A percentile compares a stretch with the other conserved stretches of the same genome.
These are phyloP conservation scores for Diaporthe sp. DNA, from an alignment of 2,329 filamentous ascomycete genomes.

Conservation along the genomic window DNA sequence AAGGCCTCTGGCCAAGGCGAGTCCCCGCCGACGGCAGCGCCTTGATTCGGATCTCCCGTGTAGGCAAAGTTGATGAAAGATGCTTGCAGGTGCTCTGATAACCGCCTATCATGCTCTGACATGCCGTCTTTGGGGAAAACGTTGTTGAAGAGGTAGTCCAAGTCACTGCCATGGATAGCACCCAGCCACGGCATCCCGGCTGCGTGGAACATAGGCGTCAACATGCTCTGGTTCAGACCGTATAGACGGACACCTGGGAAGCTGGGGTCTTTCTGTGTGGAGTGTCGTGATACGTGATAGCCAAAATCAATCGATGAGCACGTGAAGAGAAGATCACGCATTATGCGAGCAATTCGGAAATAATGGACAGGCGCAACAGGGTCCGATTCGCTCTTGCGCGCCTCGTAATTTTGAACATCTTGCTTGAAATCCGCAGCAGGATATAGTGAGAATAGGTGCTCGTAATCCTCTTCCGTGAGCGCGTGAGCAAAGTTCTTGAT, in stretches of 20 bases:
- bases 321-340: slow-evolving; percentile 46
- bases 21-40: background rate
- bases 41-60: slow-evolving; percentile 42
- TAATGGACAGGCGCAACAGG: slow-evolving; percentile 44
- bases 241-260: slow-evolving; percentile 46
- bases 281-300: slow-evolving; percentile 39
- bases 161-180: slow-evolving; percentile 46
- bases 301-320: slow-evolving; percentile 47
- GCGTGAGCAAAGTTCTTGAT: slow-evolving; percentile 44
- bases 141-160: slow-evolving; percentile 47
- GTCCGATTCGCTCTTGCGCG: slow-evolving; percentile 43
- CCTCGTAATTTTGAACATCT: slow-evolving; percentile 44
- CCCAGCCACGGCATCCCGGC: slow-evolving; percentile 48
- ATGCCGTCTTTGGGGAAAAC: slow-evolving; percentile 44
- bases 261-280: slow-evolving; percentile 10
- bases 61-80: slow-evolving; percentile 48
- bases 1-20: slow-evolving; percentile 46
- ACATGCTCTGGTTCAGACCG: slow-evolving; percentile 50
- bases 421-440: slow-evolving; percentile 45
- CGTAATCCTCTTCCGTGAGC: slow-evolving; percentile 46
- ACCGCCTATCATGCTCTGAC: slow-evolving; percentile 40
- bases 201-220: slow-evolving; percentile 44
- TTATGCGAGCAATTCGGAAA: slow-evolving; percentile 45
- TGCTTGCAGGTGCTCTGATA: slow-evolving; percentile 41
- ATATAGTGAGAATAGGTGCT: slow-evolving; percentile 47